Conservation (phyloP, 257 asterid genomes). For the Ehretia macrophylla region DNA sequence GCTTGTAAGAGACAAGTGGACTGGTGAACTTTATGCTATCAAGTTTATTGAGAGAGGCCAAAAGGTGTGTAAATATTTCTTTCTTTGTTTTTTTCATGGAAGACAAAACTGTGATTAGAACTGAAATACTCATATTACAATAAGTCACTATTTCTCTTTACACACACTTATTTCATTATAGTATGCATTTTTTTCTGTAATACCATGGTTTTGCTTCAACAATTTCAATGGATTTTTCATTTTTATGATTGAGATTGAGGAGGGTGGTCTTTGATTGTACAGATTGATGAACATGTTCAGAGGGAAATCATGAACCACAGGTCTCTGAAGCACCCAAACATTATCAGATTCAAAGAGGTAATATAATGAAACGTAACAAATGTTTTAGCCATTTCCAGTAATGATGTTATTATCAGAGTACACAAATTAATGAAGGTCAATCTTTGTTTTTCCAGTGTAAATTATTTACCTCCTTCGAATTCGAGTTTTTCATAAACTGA, state of each 20-base stretch:
- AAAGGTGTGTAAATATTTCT: conserved; percentile 38
- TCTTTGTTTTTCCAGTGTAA: no score
- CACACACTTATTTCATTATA: no score
- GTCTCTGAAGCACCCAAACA: conserved; percentile 65
- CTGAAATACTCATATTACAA: no score
- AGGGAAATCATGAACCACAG: conserved; percentile 84
- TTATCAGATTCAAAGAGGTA: conserved; percentile 74
- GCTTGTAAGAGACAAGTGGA: conserved; percentile 63
- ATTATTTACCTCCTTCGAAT: not conserved
- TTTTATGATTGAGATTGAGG: not conserved
- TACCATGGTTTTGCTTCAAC: no score
- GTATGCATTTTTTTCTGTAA: no score
- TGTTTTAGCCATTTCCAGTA: no score
- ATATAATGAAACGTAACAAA: not conserved
- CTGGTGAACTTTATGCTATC: conserved; percentile 63
- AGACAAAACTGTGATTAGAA: no score
- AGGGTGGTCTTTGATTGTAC: not conserved
- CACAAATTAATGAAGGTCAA: no score
- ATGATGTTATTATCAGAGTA: no score
- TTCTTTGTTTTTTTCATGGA: not conserved
- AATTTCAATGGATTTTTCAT: not conserved
- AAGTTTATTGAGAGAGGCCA: conserved; percentile 86
- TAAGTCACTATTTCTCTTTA: no score
- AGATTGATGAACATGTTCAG: conserved; percentile 83
- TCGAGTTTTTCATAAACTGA: no score